Conservation (phyloP, 345 rosid genomes). For the Citrus reticulata region DNA sequence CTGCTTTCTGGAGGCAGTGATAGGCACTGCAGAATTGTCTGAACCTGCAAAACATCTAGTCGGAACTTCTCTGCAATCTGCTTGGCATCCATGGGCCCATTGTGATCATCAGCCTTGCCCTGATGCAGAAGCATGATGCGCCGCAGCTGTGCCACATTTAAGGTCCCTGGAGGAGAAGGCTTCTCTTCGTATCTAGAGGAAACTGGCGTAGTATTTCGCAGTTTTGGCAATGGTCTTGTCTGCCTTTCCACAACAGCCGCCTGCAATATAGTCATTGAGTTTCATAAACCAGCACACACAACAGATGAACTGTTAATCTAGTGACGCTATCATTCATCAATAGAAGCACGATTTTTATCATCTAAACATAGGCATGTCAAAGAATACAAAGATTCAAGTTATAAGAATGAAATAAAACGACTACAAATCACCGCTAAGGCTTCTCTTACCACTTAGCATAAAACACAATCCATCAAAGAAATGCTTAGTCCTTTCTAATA, state of each 20-base stretch:
- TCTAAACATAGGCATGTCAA: neutral
- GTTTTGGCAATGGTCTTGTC: conserved; percentile 76
- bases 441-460: neutral
- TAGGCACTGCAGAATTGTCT: conserved; percentile 49
- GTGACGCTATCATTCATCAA: neutral
- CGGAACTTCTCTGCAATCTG: conserved; percentile 69
- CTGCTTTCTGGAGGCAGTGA: conserved; percentile 66
- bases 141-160: conserved; percentile 71
- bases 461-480: neutral
- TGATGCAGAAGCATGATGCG: conserved; percentile 68
- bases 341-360: neutral
- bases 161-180: conserved; percentile 59
- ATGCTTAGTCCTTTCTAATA: neutral
- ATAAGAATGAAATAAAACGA: neutral
- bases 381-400: neutral
- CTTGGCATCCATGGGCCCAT: conserved; percentile 53
- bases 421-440: neutral
- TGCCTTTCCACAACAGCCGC: conserved; percentile 64
- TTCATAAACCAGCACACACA: neutral
- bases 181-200: conserved; percentile 62
- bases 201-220: conserved; percentile 60
- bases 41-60: conserved; percentile 56
- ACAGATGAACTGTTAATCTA: neutral
- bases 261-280: conserved; percentile 29
- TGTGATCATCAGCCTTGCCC: conserved; percentile 76